Percentiles rank a stretch among this genome's conserved stretches.
Conservation (phyloP, 805 yeast genomes). For the Suhomyces vadensis region DNA sequence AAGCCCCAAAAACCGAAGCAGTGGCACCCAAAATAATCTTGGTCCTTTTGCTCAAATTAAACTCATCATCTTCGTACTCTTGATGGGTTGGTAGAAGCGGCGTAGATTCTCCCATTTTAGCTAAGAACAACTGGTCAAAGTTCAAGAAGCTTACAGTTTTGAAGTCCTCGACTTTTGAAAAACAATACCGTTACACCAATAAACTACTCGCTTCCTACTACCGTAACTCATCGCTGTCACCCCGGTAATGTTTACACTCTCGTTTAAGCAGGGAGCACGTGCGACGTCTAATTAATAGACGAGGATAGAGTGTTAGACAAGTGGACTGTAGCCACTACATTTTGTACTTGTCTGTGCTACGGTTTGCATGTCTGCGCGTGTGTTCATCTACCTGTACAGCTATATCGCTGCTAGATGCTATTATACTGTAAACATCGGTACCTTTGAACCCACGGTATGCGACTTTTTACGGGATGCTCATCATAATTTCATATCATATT, state of each 20-base stretch:
- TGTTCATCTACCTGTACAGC: too few relatives aligned
- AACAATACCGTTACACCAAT: too few relatives aligned
- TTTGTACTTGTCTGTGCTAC: too few relatives aligned
- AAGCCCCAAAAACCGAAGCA: constrained; percentile 14
- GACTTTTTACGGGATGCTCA: too few relatives aligned
- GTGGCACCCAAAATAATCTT: constrained; percentile 17
- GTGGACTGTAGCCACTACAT: too few relatives aligned
- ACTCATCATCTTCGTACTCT: constrained; percentile 18
- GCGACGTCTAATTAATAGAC: too few relatives aligned
- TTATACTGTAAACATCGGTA: too few relatives aligned
- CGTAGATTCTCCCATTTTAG: constrained; percentile 12
- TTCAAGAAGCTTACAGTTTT: not conserved
- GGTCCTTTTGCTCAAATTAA: constrained; percentile 11
- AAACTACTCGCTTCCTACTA: not conserved
- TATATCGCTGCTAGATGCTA: too few relatives aligned
- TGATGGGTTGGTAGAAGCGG: constrained; percentile 18
- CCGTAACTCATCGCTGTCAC: not conserved
- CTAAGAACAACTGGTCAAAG: not conserved
- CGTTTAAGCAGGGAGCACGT: constrained; percentile 1
- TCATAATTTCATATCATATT: not conserved
- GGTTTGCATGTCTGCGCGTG: too few relatives aligned
- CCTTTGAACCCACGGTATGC: too few relatives aligned
- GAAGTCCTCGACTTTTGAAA: not conserved
- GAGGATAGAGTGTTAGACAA: not conserved
- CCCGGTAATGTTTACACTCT: not conserved